A percentile compares a stretch with the other conserved stretches of the same genome.
Conservation (phyloP, 2,329 filamentous ascomycete species). For the Trichoderma sp. region DNA sequence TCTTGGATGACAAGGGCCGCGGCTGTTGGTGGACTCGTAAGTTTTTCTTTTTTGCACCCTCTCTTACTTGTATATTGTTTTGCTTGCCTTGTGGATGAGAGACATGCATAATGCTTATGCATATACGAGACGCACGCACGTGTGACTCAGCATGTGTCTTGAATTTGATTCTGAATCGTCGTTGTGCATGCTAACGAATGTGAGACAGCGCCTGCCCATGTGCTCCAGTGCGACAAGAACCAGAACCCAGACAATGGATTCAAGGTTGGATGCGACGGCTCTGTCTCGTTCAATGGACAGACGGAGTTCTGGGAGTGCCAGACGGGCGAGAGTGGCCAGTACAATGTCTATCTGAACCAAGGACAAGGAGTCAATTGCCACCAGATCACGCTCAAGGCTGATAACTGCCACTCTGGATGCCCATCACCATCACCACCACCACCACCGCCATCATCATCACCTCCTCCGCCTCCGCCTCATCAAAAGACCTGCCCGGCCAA, state of each 20-base stretch:
- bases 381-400: constrained; percentile 48
- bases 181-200: constrained; percentile 11
- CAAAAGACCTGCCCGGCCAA: constrained; percentile 45
- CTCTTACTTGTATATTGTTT: neutral
- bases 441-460: constrained; percentile 12
- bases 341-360: constrained; percentile 55
- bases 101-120: neutral
- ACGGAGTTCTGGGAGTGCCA: constrained; percentile 62
- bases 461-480: constrained; percentile 24
- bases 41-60: constrained; percentile 31
- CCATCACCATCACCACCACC: constrained; percentile 13
- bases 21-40: constrained; percentile 66
- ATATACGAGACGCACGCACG: neutral
- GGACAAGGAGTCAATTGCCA: constrained; percentile 49
- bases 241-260: constrained; percentile 57
- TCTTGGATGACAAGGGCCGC: constrained; percentile 57
- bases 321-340: constrained; percentile 53
- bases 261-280: constrained; percentile 54
- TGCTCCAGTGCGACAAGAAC: constrained; percentile 63
- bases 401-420: constrained; percentile 38
- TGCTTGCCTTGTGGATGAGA: neutral
- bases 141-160: constrained; percentile 6
- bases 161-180: neutral
- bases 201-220: constrained; percentile 53
- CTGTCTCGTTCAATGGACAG: constrained; percentile 53